phyloP scores from a whole-genome alignment of 2,329 filamentous ascomycete genomes.

The Lachnellula suecica region DNA sequence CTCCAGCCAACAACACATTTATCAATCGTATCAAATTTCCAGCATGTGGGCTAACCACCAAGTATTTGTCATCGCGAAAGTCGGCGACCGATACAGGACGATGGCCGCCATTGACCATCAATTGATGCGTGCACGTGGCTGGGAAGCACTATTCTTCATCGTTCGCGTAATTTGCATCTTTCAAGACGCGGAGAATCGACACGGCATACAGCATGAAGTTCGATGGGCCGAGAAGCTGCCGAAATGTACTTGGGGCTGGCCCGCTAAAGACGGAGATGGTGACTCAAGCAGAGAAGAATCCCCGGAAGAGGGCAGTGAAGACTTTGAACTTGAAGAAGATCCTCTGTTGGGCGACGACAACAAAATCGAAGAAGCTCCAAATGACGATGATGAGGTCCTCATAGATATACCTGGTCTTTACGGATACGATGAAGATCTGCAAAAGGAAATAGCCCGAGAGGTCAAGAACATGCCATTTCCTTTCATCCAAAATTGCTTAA shows the following conservation, averaged over 20 bases:
- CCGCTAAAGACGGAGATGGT: no score
- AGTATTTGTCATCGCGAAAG: slow-evolving; percentile 28
- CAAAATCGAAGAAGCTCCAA: no score
- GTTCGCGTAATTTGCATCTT: slow-evolving; percentile 18
- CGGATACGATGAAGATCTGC: not conserved
- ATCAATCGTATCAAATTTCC: no score
- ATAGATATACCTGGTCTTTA: no score
- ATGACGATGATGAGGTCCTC: no score
- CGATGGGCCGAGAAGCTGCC: not conserved
- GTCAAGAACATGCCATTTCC: not conserved
- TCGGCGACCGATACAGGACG: slow-evolving; percentile 24
- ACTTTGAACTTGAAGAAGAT: no score
- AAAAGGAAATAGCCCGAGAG: no score
- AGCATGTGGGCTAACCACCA: slow-evolving; percentile 30
- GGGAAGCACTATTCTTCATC: slow-evolving; percentile 14
- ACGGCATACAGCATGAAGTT: slow-evolving; percentile 22
- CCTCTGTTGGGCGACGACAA: no score
- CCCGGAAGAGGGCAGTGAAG: no score
- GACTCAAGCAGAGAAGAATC: no score
- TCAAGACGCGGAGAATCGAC: slow-evolving; percentile 13
- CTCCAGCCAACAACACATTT: no score
- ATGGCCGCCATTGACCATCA: slow-evolving; percentile 23
- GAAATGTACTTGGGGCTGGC: no score
- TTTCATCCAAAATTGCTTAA: not conserved
- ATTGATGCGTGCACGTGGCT: slow-evolving; percentile 1